Evolutionary conservation across 805 yeast species (phyloP).

Genomic region (Wickerhamiella alocasiicola): DNA sequence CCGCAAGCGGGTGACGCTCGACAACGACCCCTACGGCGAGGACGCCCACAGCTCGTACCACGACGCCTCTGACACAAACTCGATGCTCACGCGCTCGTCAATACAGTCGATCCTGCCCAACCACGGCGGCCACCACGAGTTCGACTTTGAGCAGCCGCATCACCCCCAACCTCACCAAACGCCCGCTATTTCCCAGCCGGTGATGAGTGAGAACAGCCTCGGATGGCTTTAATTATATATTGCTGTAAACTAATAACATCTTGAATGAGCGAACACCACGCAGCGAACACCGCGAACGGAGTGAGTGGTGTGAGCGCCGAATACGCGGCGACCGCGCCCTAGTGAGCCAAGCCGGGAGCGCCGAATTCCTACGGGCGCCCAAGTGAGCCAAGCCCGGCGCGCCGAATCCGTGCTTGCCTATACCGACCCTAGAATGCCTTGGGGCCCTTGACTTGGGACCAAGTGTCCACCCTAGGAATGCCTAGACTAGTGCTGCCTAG

Average conservation of each 20-base stretch:
- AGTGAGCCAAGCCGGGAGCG: too few species aligned
- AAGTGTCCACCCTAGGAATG: too few species aligned
- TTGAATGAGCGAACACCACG: too few species aligned
- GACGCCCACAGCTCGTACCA: conserved; percentile 10
- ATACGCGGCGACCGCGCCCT: too few species aligned
- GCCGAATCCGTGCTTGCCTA: too few species aligned
- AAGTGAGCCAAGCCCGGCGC: too few species aligned
- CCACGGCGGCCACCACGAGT: conserved; percentile 1
- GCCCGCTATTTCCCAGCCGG: conserved; percentile 15
- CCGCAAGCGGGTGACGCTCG: conserved; percentile 11
- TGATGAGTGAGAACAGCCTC: conserved; percentile 16
- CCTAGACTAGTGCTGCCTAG: too few species aligned
- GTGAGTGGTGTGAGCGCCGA: too few species aligned
- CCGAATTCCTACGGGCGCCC: too few species aligned
- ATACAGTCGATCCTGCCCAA: conserved; percentile 8
- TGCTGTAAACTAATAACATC: conserved; percentile 7
- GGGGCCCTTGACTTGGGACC: too few species aligned
- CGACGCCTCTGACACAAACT: conserved; percentile 8
- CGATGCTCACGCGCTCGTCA: conserved; percentile 6
- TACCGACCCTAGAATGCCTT: too few species aligned
- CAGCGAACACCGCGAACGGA: too few species aligned
- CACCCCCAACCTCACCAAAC: conserved; percentile 1
- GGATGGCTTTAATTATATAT: conserved; percentile 13
- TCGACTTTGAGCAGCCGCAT: conserved; percentile 2
- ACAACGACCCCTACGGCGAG: conserved; percentile 3